phyloP scores from a whole-genome alignment of 2,329 filamentous ascomycete species.

The Exophiala bonariae region DNA sequence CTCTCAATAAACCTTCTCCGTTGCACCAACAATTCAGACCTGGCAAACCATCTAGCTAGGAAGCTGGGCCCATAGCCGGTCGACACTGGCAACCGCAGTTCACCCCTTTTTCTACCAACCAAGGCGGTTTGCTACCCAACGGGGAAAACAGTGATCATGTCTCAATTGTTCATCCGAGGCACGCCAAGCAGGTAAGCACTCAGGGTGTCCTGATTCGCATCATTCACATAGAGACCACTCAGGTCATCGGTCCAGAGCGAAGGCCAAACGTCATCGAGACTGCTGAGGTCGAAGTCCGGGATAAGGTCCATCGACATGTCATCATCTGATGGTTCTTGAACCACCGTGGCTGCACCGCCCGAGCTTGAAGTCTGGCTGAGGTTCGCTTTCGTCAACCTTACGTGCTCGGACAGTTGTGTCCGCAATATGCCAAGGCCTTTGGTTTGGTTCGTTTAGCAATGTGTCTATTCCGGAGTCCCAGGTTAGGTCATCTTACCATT shows the following conservation, averaged over 20 bases:
- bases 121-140: too few species aligned
- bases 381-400: neutral
- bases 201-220: slow-evolving; percentile 22
- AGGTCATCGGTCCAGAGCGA: slow-evolving; percentile 5
- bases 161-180: neutral
- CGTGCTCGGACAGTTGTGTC: slow-evolving; percentile 1
- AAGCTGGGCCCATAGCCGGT: too few species aligned
- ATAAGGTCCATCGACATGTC: neutral
- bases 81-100: too few species aligned
- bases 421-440: neutral
- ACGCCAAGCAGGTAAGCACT: slow-evolving; percentile 3
- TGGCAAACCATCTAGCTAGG: too few species aligned
- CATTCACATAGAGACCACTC: slow-evolving; percentile 1
- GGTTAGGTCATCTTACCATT: neutral
- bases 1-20: too few species aligned
- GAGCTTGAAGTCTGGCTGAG: neutral
- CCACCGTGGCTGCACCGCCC: neutral
- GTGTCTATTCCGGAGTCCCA: neutral
- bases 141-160: too few species aligned
- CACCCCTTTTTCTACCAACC: too few species aligned
- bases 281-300: slow-evolving; percentile 1
- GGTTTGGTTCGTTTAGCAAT: neutral
- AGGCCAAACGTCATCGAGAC: slow-evolving; percentile 2
- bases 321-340: neutral
- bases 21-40: too few species aligned